A percentile compares a stretch with the other conserved stretches of the same genome.
These are phyloP conservation scores for Colletotrichum orbiculare DNA, from an alignment of 2,329 filamentous ascomycete species.

Conservation along the genomic window DNA sequence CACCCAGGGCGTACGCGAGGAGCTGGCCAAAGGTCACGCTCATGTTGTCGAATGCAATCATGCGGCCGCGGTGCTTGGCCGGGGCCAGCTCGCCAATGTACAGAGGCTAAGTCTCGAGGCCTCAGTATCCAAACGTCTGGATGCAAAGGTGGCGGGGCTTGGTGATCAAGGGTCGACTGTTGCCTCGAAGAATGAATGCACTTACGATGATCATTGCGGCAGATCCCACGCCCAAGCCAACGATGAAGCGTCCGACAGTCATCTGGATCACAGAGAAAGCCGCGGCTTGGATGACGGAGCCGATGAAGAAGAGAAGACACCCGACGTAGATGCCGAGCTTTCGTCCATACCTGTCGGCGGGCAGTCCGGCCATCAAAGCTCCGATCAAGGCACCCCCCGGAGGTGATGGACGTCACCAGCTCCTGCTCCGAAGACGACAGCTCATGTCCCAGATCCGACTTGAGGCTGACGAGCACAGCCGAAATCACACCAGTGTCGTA, in stretches of 20 bases:
- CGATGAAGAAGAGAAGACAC: constrained; percentile 52
- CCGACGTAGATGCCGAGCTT: constrained; percentile 54
- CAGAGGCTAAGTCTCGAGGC: constrained; percentile 28
- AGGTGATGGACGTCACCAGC: constrained; percentile 63
- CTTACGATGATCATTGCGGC: constrained; percentile 58
- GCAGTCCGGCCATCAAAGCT: constrained; percentile 50
- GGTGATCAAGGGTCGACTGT: too few species aligned
- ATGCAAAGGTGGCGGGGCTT: background rate
- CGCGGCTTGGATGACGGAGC: constrained; percentile 49
- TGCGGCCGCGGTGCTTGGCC: constrained; percentile 59
- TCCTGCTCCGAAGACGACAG: constrained; percentile 59
- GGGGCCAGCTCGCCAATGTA: constrained; percentile 65
- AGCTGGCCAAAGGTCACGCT: constrained; percentile 56
- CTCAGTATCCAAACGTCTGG: constrained; percentile 4
- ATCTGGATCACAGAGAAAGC: constrained; percentile 54
- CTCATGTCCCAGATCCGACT: constrained; percentile 52
- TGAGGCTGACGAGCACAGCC: constrained; percentile 56
- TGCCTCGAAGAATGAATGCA: background rate
- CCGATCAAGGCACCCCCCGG: constrained; percentile 60
- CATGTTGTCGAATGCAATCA: constrained; percentile 62
- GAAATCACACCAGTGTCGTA: constrained; percentile 63
- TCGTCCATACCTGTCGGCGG: constrained; percentile 52
- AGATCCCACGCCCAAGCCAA: constrained; percentile 61
- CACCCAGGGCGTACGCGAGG: constrained; percentile 54
- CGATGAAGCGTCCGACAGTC: constrained; percentile 56